Conservation (phyloP, 139 green algal genomes). For the Chlorella sp. region DNA sequence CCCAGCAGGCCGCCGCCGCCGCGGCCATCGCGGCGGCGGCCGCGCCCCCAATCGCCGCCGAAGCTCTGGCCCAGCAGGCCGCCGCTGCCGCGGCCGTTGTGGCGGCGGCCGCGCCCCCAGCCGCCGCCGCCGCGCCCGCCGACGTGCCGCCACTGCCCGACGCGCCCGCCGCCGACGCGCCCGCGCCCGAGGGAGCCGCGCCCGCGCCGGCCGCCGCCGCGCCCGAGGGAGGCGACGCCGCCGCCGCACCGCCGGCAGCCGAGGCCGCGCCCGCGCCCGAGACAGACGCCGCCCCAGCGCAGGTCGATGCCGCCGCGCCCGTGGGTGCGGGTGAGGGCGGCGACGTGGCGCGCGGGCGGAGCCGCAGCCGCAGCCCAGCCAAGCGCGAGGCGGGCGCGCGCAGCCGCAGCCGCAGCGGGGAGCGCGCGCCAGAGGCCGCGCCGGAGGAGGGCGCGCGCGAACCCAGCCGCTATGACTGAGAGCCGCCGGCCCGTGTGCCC, state of each 20-base stretch:
- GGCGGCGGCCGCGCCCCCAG: neutral
- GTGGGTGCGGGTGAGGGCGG: neutral
- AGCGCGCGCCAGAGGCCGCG: neutral
- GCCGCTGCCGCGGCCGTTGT: neutral
- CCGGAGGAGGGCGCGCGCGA: neutral
- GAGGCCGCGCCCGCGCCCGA: neutral
- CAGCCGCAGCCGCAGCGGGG: conserved; percentile 14
- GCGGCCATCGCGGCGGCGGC: no score
- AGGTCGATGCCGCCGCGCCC: neutral
- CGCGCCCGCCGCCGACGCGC: neutral
- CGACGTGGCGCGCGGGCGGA: neutral
- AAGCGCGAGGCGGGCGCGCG: neutral
- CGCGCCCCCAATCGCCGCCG: neutral
- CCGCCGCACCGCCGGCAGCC: neutral
- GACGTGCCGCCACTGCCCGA: neutral
- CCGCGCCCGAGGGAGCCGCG: neutral
- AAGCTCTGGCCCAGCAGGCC: no score
- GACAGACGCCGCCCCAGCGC: neutral
- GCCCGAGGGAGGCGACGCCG: neutral
- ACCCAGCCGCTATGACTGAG: no score
- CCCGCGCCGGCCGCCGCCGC: neutral
- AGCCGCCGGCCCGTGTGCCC: no score
- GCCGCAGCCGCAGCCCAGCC: conserved; percentile 8
- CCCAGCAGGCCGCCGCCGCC: neutral
- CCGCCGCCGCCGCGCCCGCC: neutral